Evolutionary conservation across 177 flowering plant genomes (phyloP).

Genomic region (Tripterygium wilfordii): DNA sequence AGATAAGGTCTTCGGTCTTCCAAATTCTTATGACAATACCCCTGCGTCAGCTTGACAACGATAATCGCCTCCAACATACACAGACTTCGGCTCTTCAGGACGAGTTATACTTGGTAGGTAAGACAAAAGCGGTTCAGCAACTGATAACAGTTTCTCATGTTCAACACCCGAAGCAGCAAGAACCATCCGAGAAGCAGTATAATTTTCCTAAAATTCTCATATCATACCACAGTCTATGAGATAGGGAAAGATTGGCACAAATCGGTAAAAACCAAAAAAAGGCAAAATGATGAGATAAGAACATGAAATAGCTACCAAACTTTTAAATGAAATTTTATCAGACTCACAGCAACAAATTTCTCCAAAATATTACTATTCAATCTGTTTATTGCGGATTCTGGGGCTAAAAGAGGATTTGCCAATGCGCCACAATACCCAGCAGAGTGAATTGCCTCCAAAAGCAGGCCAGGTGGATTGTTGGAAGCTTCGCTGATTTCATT

Average conservation of each 20-base stretch:
- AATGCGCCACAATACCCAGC: constrained; percentile 67
- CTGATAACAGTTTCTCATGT: constrained; percentile 64
- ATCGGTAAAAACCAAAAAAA: not conserved
- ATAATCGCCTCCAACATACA: constrained; percentile 79
- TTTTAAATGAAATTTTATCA: not conserved
- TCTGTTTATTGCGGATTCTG: constrained; percentile 38
- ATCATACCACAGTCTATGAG: not conserved
- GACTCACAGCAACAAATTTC: constrained; percentile 59
- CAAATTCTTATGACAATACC: constrained; percentile 38
- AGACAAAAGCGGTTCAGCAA: constrained; percentile 81
- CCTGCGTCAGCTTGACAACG: constrained; percentile 68
- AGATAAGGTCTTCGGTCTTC: too few relatives aligned
- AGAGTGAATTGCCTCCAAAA: constrained; percentile 69
- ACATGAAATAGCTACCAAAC: too few relatives aligned
- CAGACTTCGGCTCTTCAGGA: constrained; percentile 53
- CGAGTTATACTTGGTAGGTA: constrained; percentile 57
- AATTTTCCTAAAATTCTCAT: constrained; percentile 53
- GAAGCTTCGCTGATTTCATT: constrained; percentile 46
- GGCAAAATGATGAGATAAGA: not conserved
- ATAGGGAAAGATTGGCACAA: not conserved
- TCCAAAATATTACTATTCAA: constrained; percentile 42
- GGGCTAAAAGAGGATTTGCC: constrained; percentile 48
- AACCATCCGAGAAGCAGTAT: constrained; percentile 81
- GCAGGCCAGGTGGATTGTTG: constrained; percentile 59
- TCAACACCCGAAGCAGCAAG: constrained; percentile 92